A percentile compares a stretch with the other conserved stretches of the same genome.
Conservation (phyloP, 495 filamentous ascomycete genomes). For the Xylaria sp. region DNA sequence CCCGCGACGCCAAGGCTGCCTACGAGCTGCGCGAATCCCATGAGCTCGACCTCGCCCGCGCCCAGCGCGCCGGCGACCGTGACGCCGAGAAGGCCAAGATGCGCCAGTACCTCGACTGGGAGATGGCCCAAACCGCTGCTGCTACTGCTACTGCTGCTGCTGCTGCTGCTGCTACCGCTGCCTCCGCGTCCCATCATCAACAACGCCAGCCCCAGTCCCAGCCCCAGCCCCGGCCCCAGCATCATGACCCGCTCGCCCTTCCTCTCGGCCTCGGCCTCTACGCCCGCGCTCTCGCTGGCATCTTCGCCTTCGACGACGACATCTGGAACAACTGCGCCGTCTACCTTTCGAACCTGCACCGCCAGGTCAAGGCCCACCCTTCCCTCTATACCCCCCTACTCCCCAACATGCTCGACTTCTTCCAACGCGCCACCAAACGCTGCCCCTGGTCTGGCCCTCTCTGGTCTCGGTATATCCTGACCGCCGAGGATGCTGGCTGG, state of each 20-base stretch:
- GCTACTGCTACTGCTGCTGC: conserved; percentile 23
- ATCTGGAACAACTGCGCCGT: conserved; percentile 85
- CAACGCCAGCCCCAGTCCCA: conserved; percentile 46
- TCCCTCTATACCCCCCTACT: conserved; percentile 31
- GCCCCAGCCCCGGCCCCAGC: conserved; percentile 47
- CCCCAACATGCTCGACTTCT: conserved; percentile 54
- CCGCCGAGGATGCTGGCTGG: conserved; percentile 75
- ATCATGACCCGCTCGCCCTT: conserved; percentile 52
- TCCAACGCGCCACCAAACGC: conserved; percentile 79
- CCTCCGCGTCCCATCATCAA: not conserved
- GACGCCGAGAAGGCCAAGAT: conserved; percentile 65
- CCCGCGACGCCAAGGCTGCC: conserved; percentile 71
- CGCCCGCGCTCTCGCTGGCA: conserved; percentile 71
- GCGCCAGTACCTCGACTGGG: conserved; percentile 84
- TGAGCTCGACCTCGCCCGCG: conserved; percentile 71
- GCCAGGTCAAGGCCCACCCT: conserved; percentile 41
- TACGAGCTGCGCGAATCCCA: conserved; percentile 72
- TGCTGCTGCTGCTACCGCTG: not conserved
- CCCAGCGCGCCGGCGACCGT: conserved; percentile 62
- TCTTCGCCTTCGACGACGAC: conserved; percentile 70
- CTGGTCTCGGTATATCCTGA: conserved; percentile 88
- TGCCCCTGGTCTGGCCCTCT: conserved; percentile 91
- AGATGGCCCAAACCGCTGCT: conserved; percentile 62
- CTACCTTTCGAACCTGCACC: conserved; percentile 61
- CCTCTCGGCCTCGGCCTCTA: conserved; percentile 76